Conservation (phyloP, 257 asterid genomes). For the Ligustrum vulgare region DNA sequence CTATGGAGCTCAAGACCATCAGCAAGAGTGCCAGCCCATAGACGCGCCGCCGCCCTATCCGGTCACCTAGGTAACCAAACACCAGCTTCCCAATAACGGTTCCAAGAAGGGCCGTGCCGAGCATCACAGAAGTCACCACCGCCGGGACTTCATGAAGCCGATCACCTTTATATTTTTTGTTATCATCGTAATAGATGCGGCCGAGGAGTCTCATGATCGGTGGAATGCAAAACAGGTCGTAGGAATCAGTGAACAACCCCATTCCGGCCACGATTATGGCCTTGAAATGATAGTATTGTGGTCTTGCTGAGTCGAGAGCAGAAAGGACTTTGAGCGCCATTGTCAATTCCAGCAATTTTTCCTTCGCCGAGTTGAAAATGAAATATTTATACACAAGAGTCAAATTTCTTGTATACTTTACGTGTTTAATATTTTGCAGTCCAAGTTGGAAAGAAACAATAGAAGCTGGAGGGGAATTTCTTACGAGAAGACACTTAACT, state of each 20-base stretch:
- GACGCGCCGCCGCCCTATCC: constrained; percentile 49
- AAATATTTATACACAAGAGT: not conserved
- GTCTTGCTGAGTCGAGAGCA: constrained; percentile 54
- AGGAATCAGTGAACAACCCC: constrained; percentile 65
- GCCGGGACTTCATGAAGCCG: constrained; percentile 26
- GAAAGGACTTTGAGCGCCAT: constrained; percentile 56
- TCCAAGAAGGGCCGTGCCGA: constrained; percentile 48
- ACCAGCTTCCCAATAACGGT: constrained; percentile 47
- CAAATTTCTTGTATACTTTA: not conserved
- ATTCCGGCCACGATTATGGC: constrained; percentile 62
- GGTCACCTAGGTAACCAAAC: constrained; percentile 55
- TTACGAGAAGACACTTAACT: not conserved
- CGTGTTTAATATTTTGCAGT: not conserved
- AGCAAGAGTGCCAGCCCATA: constrained; percentile 48
- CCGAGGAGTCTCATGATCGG: constrained; percentile 53
- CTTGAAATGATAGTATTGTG: constrained; percentile 57
- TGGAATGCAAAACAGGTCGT: constrained; percentile 61
- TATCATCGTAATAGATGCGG: constrained; percentile 35
- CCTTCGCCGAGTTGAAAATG: not conserved
- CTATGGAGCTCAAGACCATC: constrained; percentile 54
- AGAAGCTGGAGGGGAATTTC: not conserved
- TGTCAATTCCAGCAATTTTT: not conserved
- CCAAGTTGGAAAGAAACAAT: not conserved
- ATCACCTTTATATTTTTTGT: not conserved
- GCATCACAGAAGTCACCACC: constrained; percentile 34